Evolutionary conservation across 2,329 filamentous ascomycete genomes (phyloP).

Genomic region (Fusarium sublunatum): DNA sequence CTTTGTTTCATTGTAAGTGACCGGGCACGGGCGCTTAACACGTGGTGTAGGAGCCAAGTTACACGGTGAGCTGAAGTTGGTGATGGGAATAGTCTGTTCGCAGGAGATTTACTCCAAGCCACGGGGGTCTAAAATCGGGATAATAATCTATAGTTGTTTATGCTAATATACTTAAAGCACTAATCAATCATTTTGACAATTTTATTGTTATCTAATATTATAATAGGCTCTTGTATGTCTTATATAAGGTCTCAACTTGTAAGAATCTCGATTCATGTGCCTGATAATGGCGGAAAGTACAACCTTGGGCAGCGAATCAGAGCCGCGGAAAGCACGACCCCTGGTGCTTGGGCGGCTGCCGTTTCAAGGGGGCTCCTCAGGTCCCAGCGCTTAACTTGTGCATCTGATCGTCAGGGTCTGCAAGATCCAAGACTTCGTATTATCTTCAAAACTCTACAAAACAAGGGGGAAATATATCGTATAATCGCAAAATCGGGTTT

Average conservation of each 20-base stretch:
- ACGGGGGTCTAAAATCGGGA: neutral
- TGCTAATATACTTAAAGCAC: too few species aligned
- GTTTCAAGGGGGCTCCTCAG: conserved; percentile 15
- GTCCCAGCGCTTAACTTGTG: conserved; percentile 24
- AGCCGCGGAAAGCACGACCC: neutral
- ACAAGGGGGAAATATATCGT: too few species aligned
- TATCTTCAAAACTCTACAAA: too few species aligned
- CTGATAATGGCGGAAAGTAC: conserved; percentile 5
- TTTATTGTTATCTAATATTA: too few species aligned
- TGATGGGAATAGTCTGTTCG: conserved; percentile 20
- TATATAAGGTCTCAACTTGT: too few species aligned
- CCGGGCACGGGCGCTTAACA: conserved; percentile 33
- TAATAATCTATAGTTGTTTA: too few species aligned
- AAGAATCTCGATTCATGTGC: conserved; percentile 8
- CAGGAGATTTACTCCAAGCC: conserved; percentile 1
- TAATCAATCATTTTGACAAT: too few species aligned
- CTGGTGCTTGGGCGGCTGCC: conserved; percentile 11
- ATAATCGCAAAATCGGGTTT: too few species aligned
- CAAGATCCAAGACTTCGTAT: too few species aligned
- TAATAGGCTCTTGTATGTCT: neutral
- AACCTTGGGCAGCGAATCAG: conserved; percentile 18
- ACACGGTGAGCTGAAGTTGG: conserved; percentile 13
- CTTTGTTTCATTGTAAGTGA: neutral
- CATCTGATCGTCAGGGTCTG: neutral
- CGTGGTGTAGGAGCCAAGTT: neutral